phyloP scores from a whole-genome alignment of 2,329 filamentous ascomycete species.

The Tympanopsis confertula region DNA sequence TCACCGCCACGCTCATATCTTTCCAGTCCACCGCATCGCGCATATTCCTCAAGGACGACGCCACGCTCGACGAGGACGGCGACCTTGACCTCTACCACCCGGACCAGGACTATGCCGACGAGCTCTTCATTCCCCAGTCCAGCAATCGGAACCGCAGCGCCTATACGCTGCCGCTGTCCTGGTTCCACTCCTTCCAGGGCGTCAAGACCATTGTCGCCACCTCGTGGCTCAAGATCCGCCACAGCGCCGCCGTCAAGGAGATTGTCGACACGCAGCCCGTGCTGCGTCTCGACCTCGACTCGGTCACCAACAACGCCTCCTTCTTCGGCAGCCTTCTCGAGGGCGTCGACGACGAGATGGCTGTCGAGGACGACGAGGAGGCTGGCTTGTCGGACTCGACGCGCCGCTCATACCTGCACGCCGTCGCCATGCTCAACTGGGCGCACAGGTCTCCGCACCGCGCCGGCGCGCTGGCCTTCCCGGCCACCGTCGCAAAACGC shows the following conservation, averaged over 20 bases:
- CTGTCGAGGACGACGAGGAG: slow-evolving; percentile 11
- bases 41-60: slow-evolving; percentile 41
- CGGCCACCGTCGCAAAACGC: slow-evolving; percentile 49
- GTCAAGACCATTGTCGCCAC: slow-evolving; percentile 54
- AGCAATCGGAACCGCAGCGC: slow-evolving; percentile 12
- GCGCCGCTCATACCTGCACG: slow-evolving; percentile 47
- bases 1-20: slow-evolving; percentile 52
- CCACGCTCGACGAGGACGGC: slow-evolving; percentile 27
- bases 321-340: slow-evolving; percentile 52
- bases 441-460: slow-evolving; percentile 48
- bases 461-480: slow-evolving; percentile 48
- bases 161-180: slow-evolving; percentile 48
- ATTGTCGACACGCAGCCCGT: slow-evolving; percentile 55
- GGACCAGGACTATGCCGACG: slow-evolving; percentile 20
- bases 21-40: slow-evolving; percentile 55
- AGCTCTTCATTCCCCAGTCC: slow-evolving; percentile 13
- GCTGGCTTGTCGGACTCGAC: slow-evolving; percentile 18
- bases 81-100: neutral
- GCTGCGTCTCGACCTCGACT: slow-evolving; percentile 45
- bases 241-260: slow-evolving; percentile 41
- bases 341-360: slow-evolving; percentile 43
- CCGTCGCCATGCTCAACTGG: slow-evolving; percentile 57
- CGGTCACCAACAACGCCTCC: slow-evolving; percentile 14
- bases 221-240: slow-evolving; percentile 52
- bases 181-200: slow-evolving; percentile 58